These are phyloP conservation scores for Colletotrichum scovillei DNA, from an alignment of 2,329 filamentous ascomycete species.

Conservation along the genomic window DNA sequence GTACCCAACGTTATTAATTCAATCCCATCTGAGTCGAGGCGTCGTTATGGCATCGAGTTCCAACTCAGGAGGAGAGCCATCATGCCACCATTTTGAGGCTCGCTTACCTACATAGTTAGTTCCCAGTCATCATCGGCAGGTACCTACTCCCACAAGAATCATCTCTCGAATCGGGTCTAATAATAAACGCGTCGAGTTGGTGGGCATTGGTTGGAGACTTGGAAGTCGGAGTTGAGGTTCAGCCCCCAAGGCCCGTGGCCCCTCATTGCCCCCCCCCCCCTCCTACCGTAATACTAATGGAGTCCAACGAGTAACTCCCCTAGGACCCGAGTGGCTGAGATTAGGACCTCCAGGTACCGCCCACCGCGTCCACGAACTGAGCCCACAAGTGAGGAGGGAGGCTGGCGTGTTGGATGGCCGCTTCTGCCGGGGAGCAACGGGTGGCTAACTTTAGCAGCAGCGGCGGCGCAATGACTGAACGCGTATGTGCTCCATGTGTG, in stretches of 20 bases:
- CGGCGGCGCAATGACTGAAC: neutral
- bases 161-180: neutral
- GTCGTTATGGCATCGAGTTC: no score
- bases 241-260: no score
- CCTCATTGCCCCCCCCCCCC: neutral
- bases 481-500: neutral
- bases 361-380: no score
- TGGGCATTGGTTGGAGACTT: no score
- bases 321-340: neutral
- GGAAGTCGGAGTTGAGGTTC: no score
- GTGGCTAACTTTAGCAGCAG: constrained; percentile 31
- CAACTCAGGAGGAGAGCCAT: neutral
- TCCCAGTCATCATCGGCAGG: no score
- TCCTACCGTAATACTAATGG: neutral
- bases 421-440: constrained; percentile 10
- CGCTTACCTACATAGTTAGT: neutral
- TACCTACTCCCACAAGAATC: neutral
- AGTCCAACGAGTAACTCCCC: neutral
- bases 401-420: neutral
- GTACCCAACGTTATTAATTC: neutral
- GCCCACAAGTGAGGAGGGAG: neutral
- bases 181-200: neutral
- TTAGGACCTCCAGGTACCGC: neutral
- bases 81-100: neutral
- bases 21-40: no score